Evolutionary conservation across 139 green algal species (phyloP).

Genomic region (Ettlia oleoabundans): DNA sequence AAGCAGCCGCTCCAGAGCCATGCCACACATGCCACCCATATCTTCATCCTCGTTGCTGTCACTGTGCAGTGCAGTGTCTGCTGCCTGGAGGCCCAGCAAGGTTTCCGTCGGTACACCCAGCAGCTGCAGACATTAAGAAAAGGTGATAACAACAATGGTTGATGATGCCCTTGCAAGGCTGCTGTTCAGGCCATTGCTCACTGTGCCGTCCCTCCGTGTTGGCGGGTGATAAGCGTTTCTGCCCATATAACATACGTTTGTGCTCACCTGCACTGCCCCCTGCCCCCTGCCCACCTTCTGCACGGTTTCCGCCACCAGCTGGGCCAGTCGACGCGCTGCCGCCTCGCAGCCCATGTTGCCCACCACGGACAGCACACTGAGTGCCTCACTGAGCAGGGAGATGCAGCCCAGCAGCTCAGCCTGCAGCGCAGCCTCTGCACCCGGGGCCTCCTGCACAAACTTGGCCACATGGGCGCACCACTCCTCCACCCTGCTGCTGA

Average conservation of each 20-base stretch:
- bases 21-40: not conserved
- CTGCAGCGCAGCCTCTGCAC: not conserved
- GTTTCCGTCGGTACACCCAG: not conserved
- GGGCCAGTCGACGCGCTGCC: not conserved
- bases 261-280: no score
- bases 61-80: no score
- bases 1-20: not conserved
- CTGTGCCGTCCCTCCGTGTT: no score
- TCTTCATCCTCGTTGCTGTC: not conserved
- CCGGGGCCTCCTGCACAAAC: not conserved
- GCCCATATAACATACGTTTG: no score
- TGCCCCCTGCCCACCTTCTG: not conserved
- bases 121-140: not conserved
- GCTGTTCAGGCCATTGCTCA: no score
- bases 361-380: not conserved
- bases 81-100: not conserved
- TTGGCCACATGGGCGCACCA: not conserved
- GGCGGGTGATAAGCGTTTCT: no score
- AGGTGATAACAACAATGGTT: not conserved
- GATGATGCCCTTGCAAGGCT: not conserved
- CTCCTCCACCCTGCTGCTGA: not conserved
- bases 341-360: not conserved
- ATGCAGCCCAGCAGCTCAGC: not conserved
- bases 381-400: not conserved
- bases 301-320: not conserved